Evolutionary conservation across 441 rosid genomes (phyloP).

Genomic region (Dalechampia spathulata): DNA sequence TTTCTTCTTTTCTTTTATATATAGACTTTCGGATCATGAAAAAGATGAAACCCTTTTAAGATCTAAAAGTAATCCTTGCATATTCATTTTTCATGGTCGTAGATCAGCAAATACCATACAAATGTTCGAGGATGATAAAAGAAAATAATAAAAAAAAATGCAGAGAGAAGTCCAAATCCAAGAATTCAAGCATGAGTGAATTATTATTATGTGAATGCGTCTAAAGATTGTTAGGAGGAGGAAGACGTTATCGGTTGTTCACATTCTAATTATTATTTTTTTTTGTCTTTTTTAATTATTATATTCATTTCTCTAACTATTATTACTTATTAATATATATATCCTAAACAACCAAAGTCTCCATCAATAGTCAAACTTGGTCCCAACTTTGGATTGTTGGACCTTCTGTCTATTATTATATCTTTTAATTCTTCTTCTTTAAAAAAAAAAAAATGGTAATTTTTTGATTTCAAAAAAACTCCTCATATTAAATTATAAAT

Average conservation of each 20-base stretch:
- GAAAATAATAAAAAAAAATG: no score
- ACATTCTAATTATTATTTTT: not conserved
- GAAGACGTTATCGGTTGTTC: not conserved
- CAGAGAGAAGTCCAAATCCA: no score
- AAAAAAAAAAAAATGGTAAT: no score
- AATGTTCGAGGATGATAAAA: no score
- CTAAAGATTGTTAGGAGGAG: no score
- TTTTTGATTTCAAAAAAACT: no score
- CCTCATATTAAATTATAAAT: no score
- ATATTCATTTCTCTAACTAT: not conserved
- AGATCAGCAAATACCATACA: no score
- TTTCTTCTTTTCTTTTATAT: not conserved
- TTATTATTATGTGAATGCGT: not conserved
- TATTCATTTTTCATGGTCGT: no score
- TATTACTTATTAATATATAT: not conserved
- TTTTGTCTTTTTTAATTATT: not conserved
- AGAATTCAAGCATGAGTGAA: not conserved
- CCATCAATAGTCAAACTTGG: conserved; percentile 9
- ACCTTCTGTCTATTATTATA: not conserved
- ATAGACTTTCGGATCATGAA: no score
- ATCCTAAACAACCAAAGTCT: not conserved
- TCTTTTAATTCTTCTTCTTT: not conserved
- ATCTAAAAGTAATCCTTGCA: no score
- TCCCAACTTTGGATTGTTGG: conserved; percentile 1
- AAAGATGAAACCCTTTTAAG: no score